Conservation (phyloP, 768 basidiomycete species). For the Fomitopsis serialis region DNA sequence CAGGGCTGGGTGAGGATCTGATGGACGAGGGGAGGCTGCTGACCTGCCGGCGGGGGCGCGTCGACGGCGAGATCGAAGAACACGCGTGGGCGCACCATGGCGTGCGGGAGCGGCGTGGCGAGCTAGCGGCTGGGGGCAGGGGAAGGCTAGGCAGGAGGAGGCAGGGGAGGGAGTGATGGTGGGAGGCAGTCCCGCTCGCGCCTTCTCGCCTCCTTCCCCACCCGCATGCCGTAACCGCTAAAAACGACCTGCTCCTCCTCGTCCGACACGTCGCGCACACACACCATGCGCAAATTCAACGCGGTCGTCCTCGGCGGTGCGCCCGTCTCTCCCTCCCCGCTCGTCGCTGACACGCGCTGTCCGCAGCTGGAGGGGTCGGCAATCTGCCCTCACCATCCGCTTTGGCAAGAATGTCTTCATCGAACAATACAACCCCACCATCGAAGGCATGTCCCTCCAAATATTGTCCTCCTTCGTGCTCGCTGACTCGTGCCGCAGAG, state of each 20-base stretch:
- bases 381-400: constrained; percentile 83
- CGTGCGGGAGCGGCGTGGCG: not conserved
- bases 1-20: not conserved
- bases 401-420: constrained; percentile 71
- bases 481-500: constrained; percentile 36
- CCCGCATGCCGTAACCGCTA: too few species aligned
- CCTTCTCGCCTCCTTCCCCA: too few species aligned
- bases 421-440: constrained; percentile 78
- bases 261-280: not conserved
- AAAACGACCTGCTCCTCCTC: too few species aligned
- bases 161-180: too few species aligned
- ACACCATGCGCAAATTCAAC: constrained; percentile 49
- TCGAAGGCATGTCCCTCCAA: constrained; percentile 52
- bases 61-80: constrained; percentile 65
- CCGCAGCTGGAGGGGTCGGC: constrained; percentile 78
- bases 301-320: constrained; percentile 78
- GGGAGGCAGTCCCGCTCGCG: too few species aligned
- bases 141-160: too few species aligned
- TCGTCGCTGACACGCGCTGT: not conserved
- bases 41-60: constrained; percentile 51
- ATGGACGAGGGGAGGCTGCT: constrained; percentile 6
- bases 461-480: not conserved
- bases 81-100: constrained; percentile 53
- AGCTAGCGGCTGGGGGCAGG: not conserved
- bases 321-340: constrained; percentile 16